A percentile compares a stretch with the other conserved stretches of the same genome.
phyloP scores from a whole-genome alignment of 192 early-diverging fungal genomes.

The Kappamyces sp. region DNA sequence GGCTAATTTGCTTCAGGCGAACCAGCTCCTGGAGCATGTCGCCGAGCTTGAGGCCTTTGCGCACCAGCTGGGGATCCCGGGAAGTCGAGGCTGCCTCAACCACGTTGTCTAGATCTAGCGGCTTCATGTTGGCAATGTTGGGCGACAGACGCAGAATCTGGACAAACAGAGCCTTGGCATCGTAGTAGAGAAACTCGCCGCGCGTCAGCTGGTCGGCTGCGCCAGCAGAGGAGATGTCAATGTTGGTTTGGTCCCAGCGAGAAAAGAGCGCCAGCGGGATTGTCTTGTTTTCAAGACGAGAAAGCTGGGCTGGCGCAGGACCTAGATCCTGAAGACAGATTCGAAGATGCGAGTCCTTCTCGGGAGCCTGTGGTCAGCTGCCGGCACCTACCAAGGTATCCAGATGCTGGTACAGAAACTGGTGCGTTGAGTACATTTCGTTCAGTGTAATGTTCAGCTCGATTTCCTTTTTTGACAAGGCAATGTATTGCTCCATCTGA shows the following conservation, averaged over 20 bases:
- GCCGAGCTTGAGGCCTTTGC: conserved; percentile 91
- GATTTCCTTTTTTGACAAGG: conserved; percentile 87
- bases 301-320: conserved; percentile 62
- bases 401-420: conserved; percentile 73
- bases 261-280: conserved; percentile 70
- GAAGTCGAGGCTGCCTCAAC: conserved; percentile 84
- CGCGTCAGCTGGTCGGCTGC: conserved; percentile 88
- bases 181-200: conserved; percentile 91
- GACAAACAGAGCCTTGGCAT: conserved; percentile 89
- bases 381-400: conserved; percentile 53
- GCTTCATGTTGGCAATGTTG: conserved; percentile 42
- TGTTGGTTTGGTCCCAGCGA: conserved; percentile 73
- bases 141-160: conserved; percentile 90
- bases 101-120: conserved; percentile 63
- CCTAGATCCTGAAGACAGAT: conserved; percentile 77
- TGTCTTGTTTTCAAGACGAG: conserved; percentile 71
- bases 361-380: conserved; percentile 46
- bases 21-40: conserved; percentile 90
- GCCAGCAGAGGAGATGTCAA: conserved; percentile 51
- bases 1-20: conserved; percentile 66
- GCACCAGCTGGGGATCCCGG: conserved; percentile 80
- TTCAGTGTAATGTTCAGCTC: conserved; percentile 85
- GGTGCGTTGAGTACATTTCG: conserved; percentile 91
- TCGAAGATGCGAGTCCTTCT: conserved; percentile 74
- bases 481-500: conserved; percentile 95